Evolutionary conservation across 768 basidiomycete species (phyloP).

Genomic region (Hortiboletus campestris): DNA sequence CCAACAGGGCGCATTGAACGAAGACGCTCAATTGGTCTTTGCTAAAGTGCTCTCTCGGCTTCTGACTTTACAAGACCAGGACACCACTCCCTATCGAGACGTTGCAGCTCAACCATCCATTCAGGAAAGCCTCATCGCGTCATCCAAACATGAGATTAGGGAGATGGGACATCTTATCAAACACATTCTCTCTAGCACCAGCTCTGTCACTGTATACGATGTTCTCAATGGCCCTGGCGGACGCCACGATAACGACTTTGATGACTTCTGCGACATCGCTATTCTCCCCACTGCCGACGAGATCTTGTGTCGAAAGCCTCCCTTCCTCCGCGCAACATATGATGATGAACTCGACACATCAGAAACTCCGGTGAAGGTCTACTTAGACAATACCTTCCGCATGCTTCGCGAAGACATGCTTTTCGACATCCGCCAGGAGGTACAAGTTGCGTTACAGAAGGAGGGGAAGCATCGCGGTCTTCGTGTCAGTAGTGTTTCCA

Average conservation of each 20-base stretch:
- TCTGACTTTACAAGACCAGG: constrained; percentile 34
- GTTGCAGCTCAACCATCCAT: constrained; percentile 33
- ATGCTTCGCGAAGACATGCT: too few relatives aligned
- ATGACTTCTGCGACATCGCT: constrained; percentile 52
- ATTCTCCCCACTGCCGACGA: constrained; percentile 66
- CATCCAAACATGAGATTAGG: constrained; percentile 24
- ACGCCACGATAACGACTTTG: constrained; percentile 67
- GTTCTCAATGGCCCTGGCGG: constrained; percentile 48
- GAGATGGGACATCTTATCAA: constrained; percentile 40
- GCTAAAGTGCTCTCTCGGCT: constrained; percentile 50
- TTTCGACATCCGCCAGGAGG: too few relatives aligned
- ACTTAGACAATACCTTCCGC: too few relatives aligned
- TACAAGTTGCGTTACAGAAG: too few relatives aligned
- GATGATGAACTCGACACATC: too few relatives aligned
- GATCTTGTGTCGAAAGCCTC: constrained; percentile 39
- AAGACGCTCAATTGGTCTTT: constrained; percentile 39
- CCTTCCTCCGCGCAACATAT: constrained; percentile 48
- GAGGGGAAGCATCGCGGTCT: too few relatives aligned
- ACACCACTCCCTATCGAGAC: constrained; percentile 37
- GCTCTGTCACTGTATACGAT: constrained; percentile 12
- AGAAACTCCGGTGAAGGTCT: too few relatives aligned
- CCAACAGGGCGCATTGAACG: constrained; percentile 29
- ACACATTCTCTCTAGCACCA: constrained; percentile 32
- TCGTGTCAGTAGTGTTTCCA: too few relatives aligned
- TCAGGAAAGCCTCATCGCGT: constrained; percentile 24